Base-by-base conservation (phyloP, 345 rosid genomes). In the Moricandia arvensis region DNA sequence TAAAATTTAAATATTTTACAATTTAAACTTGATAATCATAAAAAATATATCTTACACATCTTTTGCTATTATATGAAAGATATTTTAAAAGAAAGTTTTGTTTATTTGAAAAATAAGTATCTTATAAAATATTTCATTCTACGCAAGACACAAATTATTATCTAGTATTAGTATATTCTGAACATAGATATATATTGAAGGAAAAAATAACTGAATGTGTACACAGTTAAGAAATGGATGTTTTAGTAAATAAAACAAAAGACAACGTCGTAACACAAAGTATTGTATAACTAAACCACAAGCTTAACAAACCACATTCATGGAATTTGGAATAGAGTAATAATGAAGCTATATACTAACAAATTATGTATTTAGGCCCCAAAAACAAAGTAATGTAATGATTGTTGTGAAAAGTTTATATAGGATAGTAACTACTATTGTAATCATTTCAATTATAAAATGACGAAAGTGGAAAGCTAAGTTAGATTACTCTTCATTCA, bases 391-490 rank as follows among this genome's bases (percentile, higher is more conserved):
- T 35, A 54, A 35, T 54, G 33, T 12, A 37, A 26, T 63, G n/a
- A 16, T 12, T 54, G 54, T 6, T 49, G 49, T 72, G 24, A 9
- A 10, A 61, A 47, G 4, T 37, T 11, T 38, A 38, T 38, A 54
- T 17, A 64, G 29, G 45, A 41, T 35, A 64, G 35, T 29, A 65
- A 13, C 66, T 73, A 73, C 41, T 11, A 29, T 33, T 74, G 49
- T 13, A 74, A 66, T 29, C 11, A 43, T 6, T 7, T 18, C 35
- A 59, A 2, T 4, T 29, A 55, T 2, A 74, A 59, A 75, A 13
- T 58, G 66, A 59, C 37, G 67, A 74, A 66, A 74, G 78, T 66
- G 66, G 66, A 64, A 73, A 75, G 60, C 51, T 43, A 67, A 67
- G 37, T 67, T 75, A 59, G 60, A 67, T 7, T 75, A 58, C 30